phyloP scores from a whole-genome alignment of 306 rosid species.

The Calophaca sinica region DNA sequence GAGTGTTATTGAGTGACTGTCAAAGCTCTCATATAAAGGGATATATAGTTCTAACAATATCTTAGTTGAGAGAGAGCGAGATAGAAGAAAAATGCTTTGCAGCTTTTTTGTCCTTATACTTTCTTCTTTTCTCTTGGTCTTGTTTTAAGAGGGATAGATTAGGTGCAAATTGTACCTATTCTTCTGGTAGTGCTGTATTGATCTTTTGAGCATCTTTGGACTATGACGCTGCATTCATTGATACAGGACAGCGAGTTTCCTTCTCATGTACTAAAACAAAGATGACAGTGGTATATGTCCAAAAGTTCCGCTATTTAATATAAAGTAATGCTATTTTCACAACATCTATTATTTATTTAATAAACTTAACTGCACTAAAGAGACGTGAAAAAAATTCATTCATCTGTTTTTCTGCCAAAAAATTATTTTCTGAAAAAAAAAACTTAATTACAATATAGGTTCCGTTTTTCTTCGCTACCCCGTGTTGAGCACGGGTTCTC shows the following conservation, averaged over 20 bases:
- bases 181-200: slow-evolving; percentile 1
- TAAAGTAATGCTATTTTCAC: no score
- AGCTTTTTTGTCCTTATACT: neutral
- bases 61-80: neutral
- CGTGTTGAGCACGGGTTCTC: neutral
- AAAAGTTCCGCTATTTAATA: neutral
- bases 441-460: no score
- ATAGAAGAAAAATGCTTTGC: neutral
- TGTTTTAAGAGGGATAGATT: slow-evolving; percentile 11
- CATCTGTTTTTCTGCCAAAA: no score
- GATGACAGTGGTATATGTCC: slow-evolving; percentile 1
- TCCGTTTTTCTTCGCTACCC: no score
- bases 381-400: no score
- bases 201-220: neutral
- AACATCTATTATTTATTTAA: no score
- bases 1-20: slow-evolving; percentile 7
- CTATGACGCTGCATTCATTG: slow-evolving; percentile 24
- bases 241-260: neutral
- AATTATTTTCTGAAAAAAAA: no score
- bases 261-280: neutral
- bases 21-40: slow-evolving; percentile 15
- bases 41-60: neutral
- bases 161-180: slow-evolving; percentile 10
- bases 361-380: no score
- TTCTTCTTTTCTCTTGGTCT: neutral